A percentile compares a stretch with the other conserved stretches of the same genome.
phyloP scores from a whole-genome alignment of 2,329 filamentous ascomycete genomes.

The Aspergillus luchuensis region DNA sequence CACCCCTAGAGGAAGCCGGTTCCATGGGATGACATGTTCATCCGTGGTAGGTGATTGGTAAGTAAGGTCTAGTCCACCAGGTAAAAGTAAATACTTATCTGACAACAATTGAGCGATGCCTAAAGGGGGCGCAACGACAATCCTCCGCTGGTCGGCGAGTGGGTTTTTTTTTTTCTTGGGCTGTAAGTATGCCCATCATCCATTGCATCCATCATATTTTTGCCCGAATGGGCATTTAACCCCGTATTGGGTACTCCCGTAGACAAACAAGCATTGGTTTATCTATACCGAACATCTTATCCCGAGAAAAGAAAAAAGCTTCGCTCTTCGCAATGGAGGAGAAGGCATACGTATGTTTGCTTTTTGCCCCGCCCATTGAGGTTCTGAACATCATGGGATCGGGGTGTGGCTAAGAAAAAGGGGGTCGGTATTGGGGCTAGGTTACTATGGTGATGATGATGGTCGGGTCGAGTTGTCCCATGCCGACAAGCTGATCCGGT shows the following conservation, averaged over 20 bases:
- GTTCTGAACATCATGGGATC: neutral
- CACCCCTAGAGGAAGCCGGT: neutral
- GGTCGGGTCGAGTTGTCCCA: neutral
- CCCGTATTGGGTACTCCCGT: neutral
- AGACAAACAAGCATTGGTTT: neutral
- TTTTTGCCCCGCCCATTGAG: neutral
- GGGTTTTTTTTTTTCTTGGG: too few species aligned
- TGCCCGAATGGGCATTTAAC: neutral
- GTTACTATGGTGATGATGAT: slow-evolving; percentile 3
- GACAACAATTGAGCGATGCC: neutral
- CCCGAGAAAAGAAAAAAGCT: neutral
- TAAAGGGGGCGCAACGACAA: neutral
- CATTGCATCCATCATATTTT: neutral
- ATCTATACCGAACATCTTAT: neutral
- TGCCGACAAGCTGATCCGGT: too few species aligned
- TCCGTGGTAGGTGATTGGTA: neutral
- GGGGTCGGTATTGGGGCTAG: neutral
- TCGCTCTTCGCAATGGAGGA: neutral
- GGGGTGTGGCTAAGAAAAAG: neutral
- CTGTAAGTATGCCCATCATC: neutral
- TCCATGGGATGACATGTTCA: neutral
- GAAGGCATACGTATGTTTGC: neutral
- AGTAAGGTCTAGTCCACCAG: neutral
- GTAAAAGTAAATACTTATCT: neutral
- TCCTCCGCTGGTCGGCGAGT: neutral